A percentile compares a stretch with the other conserved stretches of the same genome.
phyloP scores from a whole-genome alignment of 2,329 filamentous ascomycete genomes.

The Ceratocystis cacaofunesta region DNA sequence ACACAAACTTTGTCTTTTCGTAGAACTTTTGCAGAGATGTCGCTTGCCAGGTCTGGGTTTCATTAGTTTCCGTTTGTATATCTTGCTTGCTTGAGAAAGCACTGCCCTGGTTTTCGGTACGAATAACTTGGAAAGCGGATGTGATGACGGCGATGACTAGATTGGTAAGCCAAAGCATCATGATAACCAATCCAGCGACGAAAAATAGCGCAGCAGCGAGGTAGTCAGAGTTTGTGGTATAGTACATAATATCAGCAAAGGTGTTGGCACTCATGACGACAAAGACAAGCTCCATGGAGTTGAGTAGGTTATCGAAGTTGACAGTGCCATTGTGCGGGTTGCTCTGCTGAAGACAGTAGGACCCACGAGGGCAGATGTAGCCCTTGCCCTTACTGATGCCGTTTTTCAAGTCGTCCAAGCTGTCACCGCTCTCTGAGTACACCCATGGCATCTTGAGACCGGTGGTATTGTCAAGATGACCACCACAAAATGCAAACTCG shows the following conservation, averaged over 20 bases:
- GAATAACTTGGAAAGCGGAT: conserved; percentile 93
- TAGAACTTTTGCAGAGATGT: conserved; percentile 54
- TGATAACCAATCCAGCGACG: conserved; percentile 62
- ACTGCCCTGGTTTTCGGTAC: conserved; percentile 87
- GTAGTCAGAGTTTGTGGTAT: conserved; percentile 83
- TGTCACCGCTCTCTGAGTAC: conserved; percentile 25
- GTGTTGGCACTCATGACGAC: conserved; percentile 98
- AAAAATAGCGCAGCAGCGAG: conserved; percentile 69
- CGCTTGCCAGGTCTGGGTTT: conserved; percentile 26
- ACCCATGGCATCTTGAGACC: conserved; percentile 54
- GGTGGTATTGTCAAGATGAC: conserved; percentile 50
- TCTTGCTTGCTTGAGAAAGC: conserved; percentile 43
- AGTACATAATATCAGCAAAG: conserved; percentile 88
- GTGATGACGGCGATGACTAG: conserved; percentile 93
- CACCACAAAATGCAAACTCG: conserved; percentile 68
- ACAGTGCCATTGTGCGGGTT: conserved; percentile 77
- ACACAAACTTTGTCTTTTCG: conserved; percentile 57
- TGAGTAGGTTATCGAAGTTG: conserved; percentile 86
- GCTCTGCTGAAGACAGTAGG: conserved; percentile 61
- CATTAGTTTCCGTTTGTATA: conserved; percentile 48
- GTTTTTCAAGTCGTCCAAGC: conserved; percentile 33
- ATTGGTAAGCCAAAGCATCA: conserved; percentile 94
- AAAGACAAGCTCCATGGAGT: conserved; percentile 88
- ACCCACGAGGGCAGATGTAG: conserved; percentile 72
- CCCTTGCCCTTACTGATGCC: conserved; percentile 54